A percentile compares a stretch with the other conserved stretches of the same genome.
Conservation (phyloP, 2,329 filamentous ascomycete species). For the Cladosporium sp. region DNA sequence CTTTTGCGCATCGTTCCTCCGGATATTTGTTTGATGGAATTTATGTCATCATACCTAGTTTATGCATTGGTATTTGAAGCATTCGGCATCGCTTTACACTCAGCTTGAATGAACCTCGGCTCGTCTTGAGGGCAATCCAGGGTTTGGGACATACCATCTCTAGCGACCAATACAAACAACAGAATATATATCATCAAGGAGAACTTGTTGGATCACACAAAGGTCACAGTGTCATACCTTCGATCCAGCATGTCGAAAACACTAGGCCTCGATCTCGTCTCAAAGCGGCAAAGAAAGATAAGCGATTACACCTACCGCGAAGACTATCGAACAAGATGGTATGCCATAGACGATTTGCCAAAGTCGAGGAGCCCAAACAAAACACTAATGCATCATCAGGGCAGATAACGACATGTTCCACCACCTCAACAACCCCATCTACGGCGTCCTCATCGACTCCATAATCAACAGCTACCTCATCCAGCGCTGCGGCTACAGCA, state of each 20-base stretch:
- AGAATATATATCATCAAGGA: too few species aligned
- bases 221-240: not conserved
- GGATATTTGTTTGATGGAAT: too few species aligned
- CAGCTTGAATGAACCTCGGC: not conserved
- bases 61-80: too few species aligned
- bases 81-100: too few species aligned
- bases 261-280: slow-evolving; percentile 18
- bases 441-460: slow-evolving; percentile 60
- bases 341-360: not conserved
- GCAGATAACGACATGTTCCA: slow-evolving; percentile 93
- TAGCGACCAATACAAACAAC: not conserved
- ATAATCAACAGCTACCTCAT: slow-evolving; percentile 88
- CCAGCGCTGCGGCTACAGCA: slow-evolving; percentile 67
- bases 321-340: slow-evolving; percentile 87
- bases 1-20: too few species aligned
- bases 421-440: slow-evolving; percentile 57
- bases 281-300: slow-evolving; percentile 41
- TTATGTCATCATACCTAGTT: too few species aligned
- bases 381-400: slow-evolving; percentile 45
- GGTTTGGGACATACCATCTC: not conserved
- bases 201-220: not conserved
- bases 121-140: too few species aligned
- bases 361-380: slow-evolving; percentile 6
- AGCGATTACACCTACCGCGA: slow-evolving; percentile 73
- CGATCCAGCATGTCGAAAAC: not conserved